Base-by-base conservation (phyloP, 441 rosid genomes). In the Populus hybrid region DNA sequence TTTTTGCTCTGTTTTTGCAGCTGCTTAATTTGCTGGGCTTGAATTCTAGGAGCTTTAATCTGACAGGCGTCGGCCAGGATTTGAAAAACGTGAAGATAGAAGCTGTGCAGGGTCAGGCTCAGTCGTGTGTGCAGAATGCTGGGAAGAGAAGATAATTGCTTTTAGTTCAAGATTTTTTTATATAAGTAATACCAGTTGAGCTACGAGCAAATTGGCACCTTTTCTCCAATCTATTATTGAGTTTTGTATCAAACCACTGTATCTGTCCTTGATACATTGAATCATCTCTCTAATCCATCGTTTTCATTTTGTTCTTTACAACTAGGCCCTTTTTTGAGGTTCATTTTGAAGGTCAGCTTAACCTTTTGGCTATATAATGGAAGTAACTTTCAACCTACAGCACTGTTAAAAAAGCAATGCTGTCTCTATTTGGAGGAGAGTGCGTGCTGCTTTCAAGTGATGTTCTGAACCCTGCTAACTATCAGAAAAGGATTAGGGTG, bases 1-100 rank as follows among this genome's bases (percentile, higher is more conserved):
- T 21, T 24, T 35, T 70, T 69, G 46, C 6, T 46, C 11, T 34
- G 21, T 36, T 16, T 35, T 21, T 67, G 67, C 73, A 73, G 81
- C 69, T 78, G 59, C 35, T 78, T 12, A 30, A 23, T 57, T 57
- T 36, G 3, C 67, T 78, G 20, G 77, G 81, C 26, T 73, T 78
- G 73, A 46, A 71, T 73, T 38, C 68, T 30, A 5, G 57, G 24
- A 8, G 26, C 18, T 78, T 26, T 36, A 14, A 2, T 73, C 20
- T 78, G 54, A 23, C 24, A 18, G 63, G 21, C 23, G 0, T 59
- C 64, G 23, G 11, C 5, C 63, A 69, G 38, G 77, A 78, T 73
- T 34, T 26, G n/a, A 50, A 57, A 54, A 68, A 23, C 35, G 38
- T 78, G 3, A 54, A 67, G 38, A 78, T 73, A 66, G 8, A 10